Percentiles rank a stretch among this genome's conserved stretches.
phyloP scores from a whole-genome alignment of 1,139 yeast genomes.

The Blastobotrys persicus region DNA sequence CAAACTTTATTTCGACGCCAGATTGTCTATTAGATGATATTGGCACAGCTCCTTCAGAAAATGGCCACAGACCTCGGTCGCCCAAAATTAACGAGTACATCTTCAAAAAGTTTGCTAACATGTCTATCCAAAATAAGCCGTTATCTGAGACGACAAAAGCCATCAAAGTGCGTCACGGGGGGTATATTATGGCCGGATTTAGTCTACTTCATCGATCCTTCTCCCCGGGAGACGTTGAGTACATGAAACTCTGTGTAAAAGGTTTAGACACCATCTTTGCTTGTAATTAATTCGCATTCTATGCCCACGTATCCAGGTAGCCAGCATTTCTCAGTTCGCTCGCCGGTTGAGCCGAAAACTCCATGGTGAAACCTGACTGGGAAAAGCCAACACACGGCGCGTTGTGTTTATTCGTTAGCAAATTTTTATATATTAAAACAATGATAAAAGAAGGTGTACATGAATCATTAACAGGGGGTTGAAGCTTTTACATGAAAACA shows the following conservation, averaged over 20 bases:
- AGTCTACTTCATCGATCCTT: conserved; percentile 39
- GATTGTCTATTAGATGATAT: background rate
- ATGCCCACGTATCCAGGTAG: too few relatives aligned
- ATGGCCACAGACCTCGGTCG: background rate
- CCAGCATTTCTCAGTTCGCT: too few relatives aligned
- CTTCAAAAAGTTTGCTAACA: conserved; percentile 7
- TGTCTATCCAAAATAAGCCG: conserved; percentile 3
- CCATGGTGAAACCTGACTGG: too few relatives aligned
- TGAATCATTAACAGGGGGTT: background rate
- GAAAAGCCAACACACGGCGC: background rate
- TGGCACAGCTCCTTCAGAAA: background rate
- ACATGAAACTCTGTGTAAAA: conserved; percentile 39
- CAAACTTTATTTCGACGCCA: background rate
- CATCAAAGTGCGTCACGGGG: conserved; percentile 53
- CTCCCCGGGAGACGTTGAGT: conserved; percentile 47
- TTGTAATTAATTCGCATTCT: conserved; percentile 17
- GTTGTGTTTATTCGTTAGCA: background rate
- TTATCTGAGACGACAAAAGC: background rate
- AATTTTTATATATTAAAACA: background rate
- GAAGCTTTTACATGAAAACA: background rate
- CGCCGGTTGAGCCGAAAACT: too few relatives aligned
- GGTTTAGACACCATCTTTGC: conserved; percentile 33
- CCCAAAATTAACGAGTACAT: conserved; percentile 2
- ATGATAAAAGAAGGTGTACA: background rate
- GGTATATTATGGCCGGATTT: conserved; percentile 56